phyloP scores from a whole-genome alignment of 257 asterid species.

The Mentha longifolia region DNA sequence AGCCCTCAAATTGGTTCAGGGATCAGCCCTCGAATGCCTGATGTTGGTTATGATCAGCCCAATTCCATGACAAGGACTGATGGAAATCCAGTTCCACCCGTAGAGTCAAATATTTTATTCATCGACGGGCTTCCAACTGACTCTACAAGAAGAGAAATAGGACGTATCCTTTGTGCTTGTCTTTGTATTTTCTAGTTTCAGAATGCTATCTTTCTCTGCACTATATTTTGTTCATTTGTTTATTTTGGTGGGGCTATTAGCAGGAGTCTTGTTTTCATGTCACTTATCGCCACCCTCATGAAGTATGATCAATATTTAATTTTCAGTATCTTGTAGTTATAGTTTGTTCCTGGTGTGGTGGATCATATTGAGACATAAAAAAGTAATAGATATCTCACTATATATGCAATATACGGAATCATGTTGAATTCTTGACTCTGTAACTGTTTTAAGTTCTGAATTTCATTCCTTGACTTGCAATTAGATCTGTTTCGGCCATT shows the following conservation, averaged over 20 bases:
- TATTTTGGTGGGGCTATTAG: not conserved
- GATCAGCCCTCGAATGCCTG: conserved; percentile 43
- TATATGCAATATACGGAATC: conserved; percentile 17
- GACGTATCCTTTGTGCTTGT: conserved; percentile 66
- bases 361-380: not conserved
- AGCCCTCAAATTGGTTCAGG: conserved; percentile 43
- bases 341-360: conserved; percentile 16
- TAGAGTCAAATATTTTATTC: conserved; percentile 66
- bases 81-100: conserved; percentile 44
- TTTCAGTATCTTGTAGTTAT: not conserved
- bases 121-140: conserved; percentile 85
- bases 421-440: not conserved
- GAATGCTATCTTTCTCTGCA: not conserved
- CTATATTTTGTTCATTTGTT: not conserved
- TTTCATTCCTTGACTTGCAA: conserved; percentile 47
- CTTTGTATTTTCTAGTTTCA: not conserved
- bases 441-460: conserved; percentile 12
- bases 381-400: not conserved
- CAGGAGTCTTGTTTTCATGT: not conserved
- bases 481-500: conserved; percentile 85
- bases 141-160: conserved; percentile 80
- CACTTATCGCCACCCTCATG: no score
- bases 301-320: conserved; percentile 9
- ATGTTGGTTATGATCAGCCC: conserved; percentile 50
- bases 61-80: conserved; percentile 49